phyloP scores from a whole-genome alignment of 768 basidiomycete genomes.

The Botryobasidium botryosum region DNA sequence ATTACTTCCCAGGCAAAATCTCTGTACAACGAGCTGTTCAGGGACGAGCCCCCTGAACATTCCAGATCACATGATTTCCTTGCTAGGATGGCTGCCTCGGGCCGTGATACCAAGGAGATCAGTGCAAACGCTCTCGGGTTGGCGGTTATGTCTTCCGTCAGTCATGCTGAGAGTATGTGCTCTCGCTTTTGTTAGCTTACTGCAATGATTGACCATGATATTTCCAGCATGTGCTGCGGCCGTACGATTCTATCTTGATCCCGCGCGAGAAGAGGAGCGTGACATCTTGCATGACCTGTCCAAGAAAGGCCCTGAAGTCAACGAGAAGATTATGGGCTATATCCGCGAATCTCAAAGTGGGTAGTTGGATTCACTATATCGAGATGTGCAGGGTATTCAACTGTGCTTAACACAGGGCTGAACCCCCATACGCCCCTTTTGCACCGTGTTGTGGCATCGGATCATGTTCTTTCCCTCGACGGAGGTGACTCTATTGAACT shows the following conservation, averaged over 20 bases:
- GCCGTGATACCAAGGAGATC: constrained; percentile 40
- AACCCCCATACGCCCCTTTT: too few species aligned
- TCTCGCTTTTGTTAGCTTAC: background rate
- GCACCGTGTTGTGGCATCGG: too few species aligned
- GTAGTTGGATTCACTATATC: too few species aligned
- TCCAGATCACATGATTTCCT: constrained; percentile 1
- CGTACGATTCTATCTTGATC: too few species aligned
- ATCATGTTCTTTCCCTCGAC: too few species aligned
- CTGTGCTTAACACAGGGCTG: too few species aligned
- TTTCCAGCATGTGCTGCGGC: constrained; percentile 18
- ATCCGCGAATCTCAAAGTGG: constrained; percentile 29
- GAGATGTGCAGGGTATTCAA: too few species aligned
- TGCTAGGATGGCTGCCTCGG: constrained; percentile 32
- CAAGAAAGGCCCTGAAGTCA: constrained; percentile 13
- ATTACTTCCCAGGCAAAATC: constrained; percentile 42
- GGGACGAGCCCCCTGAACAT: too few species aligned
- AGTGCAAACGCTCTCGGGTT: constrained; percentile 57
- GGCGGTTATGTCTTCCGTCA: constrained; percentile 48
- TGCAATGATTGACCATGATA: background rate
- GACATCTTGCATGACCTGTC: constrained; percentile 25
- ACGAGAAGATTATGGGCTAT: constrained; percentile 30
- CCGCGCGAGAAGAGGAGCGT: constrained; percentile 24
- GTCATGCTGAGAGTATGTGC: constrained; percentile 36
- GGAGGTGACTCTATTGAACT: too few species aligned
- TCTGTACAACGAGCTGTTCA: constrained; percentile 65